Base-by-base conservation (phyloP, 2,329 filamentous ascomycete genomes). In the Calonectria pseudoturangicola region DNA sequence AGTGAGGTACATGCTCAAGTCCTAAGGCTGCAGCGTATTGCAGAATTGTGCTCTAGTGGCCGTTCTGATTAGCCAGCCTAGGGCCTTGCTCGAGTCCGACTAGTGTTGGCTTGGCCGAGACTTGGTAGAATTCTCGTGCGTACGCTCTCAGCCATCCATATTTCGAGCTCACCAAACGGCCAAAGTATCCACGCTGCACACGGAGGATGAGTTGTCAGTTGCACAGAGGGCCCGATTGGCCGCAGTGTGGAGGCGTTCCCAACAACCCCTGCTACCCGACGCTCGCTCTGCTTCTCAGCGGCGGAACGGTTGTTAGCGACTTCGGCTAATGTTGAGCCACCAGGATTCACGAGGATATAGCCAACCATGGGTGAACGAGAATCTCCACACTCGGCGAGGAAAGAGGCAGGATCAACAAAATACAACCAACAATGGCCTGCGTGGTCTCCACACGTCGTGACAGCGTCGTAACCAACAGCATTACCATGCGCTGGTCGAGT, bases 141-240 rank as follows among this genome's bases (percentile, higher is more conserved):
- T 30, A 67, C 70, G 21, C 73, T 56, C 21, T 73, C 70, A 25
- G 70, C 56, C 5, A 73, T 73, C 18, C 33, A 15, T 12, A 64
- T 48, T 16, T n/a, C n/a, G 45, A 25, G 8, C 8, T n/a, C 45
- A 12, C n/a, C 45, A 25, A 13, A n/a, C 45, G 21, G 45, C 45
- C n/a, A 21, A 6, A 48, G 12, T 21, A 48, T n/a, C 45, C 45
- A 25, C 45, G 16, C 45, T 25, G 45, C 21, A 21, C 45, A 48
- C 25, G n/a, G 21, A 21, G 45, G n/a, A 21, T 48, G 45, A 48
- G 45, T 48, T 48, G 45, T 48, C 45, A 25, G n/a, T 48, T 5
- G 45, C 18, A 48, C 45, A 28, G 21, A n/a, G 8, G 9, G 3
- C 12, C 33, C 39, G 21, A 60, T 60, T 60, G 54, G 54, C 12